phyloP scores from a whole-genome alignment of 148 eudicot species.

The Camellia japonica region DNA sequence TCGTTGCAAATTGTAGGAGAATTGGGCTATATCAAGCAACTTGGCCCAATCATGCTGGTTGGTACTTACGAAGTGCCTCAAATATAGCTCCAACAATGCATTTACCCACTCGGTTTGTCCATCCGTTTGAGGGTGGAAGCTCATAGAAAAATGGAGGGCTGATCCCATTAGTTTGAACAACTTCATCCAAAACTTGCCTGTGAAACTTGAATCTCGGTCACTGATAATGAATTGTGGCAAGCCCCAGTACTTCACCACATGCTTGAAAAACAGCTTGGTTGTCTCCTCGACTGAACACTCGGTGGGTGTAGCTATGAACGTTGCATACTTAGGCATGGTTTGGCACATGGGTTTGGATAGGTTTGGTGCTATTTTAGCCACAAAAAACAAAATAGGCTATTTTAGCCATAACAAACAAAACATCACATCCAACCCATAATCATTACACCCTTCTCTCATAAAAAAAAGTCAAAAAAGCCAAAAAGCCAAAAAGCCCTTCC shows the following conservation, averaged over 20 bases:
- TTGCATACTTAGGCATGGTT: background rate
- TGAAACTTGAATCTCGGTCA: conserved; percentile 5
- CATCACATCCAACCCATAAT: no score
- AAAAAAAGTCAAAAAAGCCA: no score
- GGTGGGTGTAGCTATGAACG: background rate
- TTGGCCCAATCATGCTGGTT: background rate
- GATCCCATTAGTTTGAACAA: background rate
- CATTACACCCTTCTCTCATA: no score
- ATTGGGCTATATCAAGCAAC: background rate
- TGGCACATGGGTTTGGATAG: no score
- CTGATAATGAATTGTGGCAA: conserved; percentile 1
- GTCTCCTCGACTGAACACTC: background rate
- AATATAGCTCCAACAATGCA: conserved; percentile 3
- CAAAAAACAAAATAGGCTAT: no score
- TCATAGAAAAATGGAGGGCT: background rate
- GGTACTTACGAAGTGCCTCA: conserved; percentile 7
- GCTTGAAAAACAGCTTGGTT: background rate
- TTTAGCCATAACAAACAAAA: no score
- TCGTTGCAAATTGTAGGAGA: background rate
- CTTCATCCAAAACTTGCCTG: conserved; percentile 4
- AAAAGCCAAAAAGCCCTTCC: no score
- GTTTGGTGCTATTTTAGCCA: no score
- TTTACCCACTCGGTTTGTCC: background rate
- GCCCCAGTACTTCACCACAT: conserved; percentile 8
- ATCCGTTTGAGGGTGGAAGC: background rate